Evolutionary conservation across 1,284 basidiomycete species (phyloP).

Genomic region (Ceratobasidium sp.): DNA sequence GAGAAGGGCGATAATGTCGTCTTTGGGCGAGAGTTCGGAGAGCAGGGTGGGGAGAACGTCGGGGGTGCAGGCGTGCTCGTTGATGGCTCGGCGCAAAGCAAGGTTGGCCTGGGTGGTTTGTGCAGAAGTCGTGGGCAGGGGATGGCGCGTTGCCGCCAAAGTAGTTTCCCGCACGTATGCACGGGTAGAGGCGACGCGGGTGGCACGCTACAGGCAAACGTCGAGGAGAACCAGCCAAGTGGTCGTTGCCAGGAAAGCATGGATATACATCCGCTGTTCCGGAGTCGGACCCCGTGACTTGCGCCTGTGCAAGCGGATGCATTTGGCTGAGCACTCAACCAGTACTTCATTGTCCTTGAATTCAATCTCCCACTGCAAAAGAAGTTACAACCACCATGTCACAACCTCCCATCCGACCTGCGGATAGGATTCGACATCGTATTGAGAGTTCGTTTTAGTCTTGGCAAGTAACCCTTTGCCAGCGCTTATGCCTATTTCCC

Average conservation of each 20-base stretch:
- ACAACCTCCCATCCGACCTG: background rate
- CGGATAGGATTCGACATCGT: background rate
- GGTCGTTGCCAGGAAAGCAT: too few species aligned
- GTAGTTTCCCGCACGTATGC: too few species aligned
- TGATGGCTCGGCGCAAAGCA: conserved; percentile 20
- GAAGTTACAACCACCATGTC: too few species aligned
- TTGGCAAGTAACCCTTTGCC: background rate
- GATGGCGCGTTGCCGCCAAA: background rate
- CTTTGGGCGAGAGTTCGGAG: conserved; percentile 36
- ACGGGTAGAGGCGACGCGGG: too few species aligned
- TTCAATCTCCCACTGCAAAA: too few species aligned
- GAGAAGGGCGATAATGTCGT: conserved; percentile 23
- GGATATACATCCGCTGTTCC: too few species aligned
- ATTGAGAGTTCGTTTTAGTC: background rate
- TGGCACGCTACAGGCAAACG: too few species aligned
- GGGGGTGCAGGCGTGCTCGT: background rate
- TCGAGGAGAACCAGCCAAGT: too few species aligned
- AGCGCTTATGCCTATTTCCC: background rate
- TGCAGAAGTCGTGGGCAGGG: background rate
- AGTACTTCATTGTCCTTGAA: too few species aligned
- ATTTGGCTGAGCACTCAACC: too few species aligned
- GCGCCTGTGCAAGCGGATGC: too few species aligned
- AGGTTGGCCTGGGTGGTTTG: conserved; percentile 28
- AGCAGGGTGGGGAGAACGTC: conserved; percentile 12
- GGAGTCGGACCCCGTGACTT: too few species aligned